These are phyloP conservation scores for Rhynchosporium agropyri DNA, from an alignment of 2,329 filamentous ascomycete species.

Conservation along the genomic window DNA sequence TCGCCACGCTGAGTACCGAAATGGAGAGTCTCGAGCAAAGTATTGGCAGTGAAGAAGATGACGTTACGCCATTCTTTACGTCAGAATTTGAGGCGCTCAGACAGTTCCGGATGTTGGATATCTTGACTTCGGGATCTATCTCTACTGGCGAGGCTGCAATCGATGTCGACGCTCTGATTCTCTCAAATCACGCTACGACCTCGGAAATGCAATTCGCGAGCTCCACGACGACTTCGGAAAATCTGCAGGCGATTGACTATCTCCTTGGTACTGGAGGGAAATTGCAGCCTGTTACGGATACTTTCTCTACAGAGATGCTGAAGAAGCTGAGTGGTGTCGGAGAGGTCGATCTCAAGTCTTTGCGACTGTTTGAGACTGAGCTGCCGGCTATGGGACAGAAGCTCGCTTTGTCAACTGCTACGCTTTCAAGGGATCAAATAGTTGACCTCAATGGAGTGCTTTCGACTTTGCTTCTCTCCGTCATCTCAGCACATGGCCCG, in stretches of 20 bases:
- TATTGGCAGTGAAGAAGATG: constrained; percentile 48
- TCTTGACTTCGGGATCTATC: constrained; percentile 14
- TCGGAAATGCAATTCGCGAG: constrained; percentile 38
- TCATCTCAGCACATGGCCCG: constrained; percentile 35
- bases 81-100: constrained; percentile 60
- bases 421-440: constrained; percentile 51
- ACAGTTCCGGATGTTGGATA: constrained; percentile 45
- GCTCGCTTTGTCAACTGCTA: constrained; percentile 32
- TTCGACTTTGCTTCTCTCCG: constrained; percentile 26
- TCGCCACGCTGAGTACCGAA: constrained; percentile 54
- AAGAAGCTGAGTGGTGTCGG: constrained; percentile 55
- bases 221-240: constrained; percentile 32
- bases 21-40: constrained; percentile 54
- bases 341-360: constrained; percentile 59
- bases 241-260: constrained; percentile 38
- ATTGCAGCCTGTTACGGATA: constrained; percentile 51
- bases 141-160: not conserved
- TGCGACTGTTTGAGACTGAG: constrained; percentile 67
- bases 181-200: constrained; percentile 39
- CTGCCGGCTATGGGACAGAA: constrained; percentile 62
- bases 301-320: constrained; percentile 56
- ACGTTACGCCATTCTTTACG: constrained; percentile 54
- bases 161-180: constrained; percentile 36
- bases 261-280: constrained; percentile 40
- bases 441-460: constrained; percentile 47